A percentile compares a stretch with the other conserved stretches of the same genome.
phyloP scores from a whole-genome alignment of 2,329 filamentous ascomycete species.

The Arachnopeziza araneosa region DNA sequence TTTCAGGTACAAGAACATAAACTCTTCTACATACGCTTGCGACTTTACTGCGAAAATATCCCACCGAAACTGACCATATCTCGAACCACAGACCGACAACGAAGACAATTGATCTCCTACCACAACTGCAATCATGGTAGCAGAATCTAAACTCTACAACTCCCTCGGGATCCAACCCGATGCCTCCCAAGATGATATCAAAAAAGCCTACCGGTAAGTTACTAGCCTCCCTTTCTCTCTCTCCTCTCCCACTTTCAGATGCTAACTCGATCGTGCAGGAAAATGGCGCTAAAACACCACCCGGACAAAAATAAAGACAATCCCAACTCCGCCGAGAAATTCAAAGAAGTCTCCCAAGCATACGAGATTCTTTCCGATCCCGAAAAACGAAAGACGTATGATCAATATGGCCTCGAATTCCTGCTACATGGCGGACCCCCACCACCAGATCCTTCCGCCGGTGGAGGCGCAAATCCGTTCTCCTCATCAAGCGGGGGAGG shows the following conservation, averaged over 20 bases:
- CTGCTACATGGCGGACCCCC: conserved; percentile 75
- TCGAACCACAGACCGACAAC: not conserved
- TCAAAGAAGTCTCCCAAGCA: conserved; percentile 96
- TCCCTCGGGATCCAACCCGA: conserved; percentile 71
- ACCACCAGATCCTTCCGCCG: conserved; percentile 50
- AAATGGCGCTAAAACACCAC: conserved; percentile 85
- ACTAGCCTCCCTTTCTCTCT: not conserved
- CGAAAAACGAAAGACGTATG: conserved; percentile 93
- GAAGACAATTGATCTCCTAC: conserved; percentile 1
- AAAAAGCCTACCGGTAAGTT: conserved; percentile 83
- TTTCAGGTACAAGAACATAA: not conserved
- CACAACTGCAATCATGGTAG: conserved; percentile 64
- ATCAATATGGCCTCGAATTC: conserved; percentile 91
- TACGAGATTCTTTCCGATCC: conserved; percentile 98
- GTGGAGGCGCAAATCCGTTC: conserved; percentile 50
- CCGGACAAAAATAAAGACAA: conserved; percentile 98
- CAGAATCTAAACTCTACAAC: conserved; percentile 95
- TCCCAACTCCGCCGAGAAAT: conserved; percentile 79
- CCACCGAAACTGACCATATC: not conserved
- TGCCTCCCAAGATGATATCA: conserved; percentile 89
- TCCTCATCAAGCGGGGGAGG: conserved; percentile 40
- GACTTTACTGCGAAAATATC: not conserved
- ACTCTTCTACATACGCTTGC: not conserved
- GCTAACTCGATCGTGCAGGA: conserved; percentile 45
- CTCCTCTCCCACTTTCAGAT: not conserved